Percentiles rank a stretch among this genome's conserved stretches.
phyloP scores from a whole-genome alignment of 495 filamentous ascomycete species.

The Penicillium antarcticum region DNA sequence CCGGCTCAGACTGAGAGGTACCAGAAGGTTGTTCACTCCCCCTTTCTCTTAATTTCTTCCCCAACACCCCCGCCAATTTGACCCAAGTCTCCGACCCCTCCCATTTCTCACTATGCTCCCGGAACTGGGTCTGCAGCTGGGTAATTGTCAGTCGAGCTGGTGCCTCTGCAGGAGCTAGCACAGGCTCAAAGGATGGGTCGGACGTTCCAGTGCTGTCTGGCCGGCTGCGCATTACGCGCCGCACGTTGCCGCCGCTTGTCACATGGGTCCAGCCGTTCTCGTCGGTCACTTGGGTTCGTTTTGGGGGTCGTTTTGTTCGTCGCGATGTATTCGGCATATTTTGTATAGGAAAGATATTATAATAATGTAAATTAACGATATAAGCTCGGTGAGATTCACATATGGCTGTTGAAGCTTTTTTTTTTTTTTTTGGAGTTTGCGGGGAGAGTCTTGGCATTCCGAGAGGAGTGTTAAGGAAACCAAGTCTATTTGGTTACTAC shows the following conservation, averaged over 20 bases:
- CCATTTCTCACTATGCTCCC: conserved; percentile 25
- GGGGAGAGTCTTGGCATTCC: conserved; percentile 6
- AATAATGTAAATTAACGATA: not conserved
- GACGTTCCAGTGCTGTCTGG: not conserved
- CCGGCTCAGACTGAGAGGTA: not conserved
- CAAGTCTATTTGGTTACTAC: too few species aligned
- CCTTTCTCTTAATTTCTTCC: not conserved
- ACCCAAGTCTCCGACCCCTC: conserved; percentile 27
- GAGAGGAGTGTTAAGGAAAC: not conserved
- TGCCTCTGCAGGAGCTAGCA: conserved; percentile 28
- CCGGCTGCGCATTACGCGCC: conserved; percentile 12
- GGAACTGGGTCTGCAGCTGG: conserved; percentile 36
- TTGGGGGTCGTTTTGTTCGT: conserved; percentile 33
- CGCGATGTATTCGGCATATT: conserved; percentile 50
- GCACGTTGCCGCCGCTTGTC: conserved; percentile 29
- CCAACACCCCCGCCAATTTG: conserved; percentile 7
- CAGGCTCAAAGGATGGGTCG: not conserved
- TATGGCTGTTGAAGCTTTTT: not conserved
- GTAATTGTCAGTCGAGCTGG: conserved; percentile 32
- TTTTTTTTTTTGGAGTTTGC: conserved; percentile 6
- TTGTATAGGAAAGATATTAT: not conserved
- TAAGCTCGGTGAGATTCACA: not conserved
- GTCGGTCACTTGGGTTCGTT: conserved; percentile 46
- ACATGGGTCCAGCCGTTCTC: conserved; percentile 57
- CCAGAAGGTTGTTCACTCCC: conserved; percentile 1